Conservation (phyloP, 2,329 filamentous ascomycete species). For the Epichloe aotearoae region DNA sequence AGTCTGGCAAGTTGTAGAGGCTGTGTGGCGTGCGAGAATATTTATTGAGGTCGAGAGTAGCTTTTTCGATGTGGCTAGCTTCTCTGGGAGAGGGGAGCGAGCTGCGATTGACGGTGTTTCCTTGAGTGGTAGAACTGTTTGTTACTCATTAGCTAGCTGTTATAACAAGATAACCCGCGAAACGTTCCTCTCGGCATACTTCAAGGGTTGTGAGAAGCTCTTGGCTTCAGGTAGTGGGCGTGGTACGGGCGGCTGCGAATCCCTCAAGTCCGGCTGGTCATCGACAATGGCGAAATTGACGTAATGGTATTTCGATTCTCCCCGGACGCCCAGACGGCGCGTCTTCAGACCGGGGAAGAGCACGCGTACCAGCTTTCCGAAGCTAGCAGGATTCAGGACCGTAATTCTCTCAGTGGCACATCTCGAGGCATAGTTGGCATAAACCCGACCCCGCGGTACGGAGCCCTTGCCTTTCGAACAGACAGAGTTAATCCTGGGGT, state of each 20-base stretch:
- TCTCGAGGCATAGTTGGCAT: conserved; percentile 85
- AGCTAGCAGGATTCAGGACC: conserved; percentile 90
- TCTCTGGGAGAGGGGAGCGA: conserved; percentile 18
- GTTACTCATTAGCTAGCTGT: conserved; percentile 13
- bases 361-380: conserved; percentile 91
- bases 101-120: conserved; percentile 13
- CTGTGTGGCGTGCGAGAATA: conserved; percentile 24
- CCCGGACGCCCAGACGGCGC: conserved; percentile 76
- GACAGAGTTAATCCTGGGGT: conserved; percentile 54
- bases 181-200: conserved; percentile 23
- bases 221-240: conserved; percentile 35
- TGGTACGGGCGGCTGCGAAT: conserved; percentile 31
- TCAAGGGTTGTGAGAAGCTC: conserved; percentile 36
- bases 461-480: conserved; percentile 69
- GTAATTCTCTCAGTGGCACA: conserved; percentile 91
- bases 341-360: conserved; percentile 94
- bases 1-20: conserved; percentile 46
- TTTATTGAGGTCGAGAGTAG: conserved; percentile 3
- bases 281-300: conserved; percentile 51
- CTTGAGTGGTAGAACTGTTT: conserved; percentile 20
- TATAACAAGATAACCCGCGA: background rate
- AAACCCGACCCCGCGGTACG: conserved; percentile 83
- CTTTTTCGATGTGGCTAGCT: conserved; percentile 11
- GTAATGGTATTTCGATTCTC: conserved; percentile 98
- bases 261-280: conserved; percentile 36